Evolutionary conservation across 2,329 filamentous ascomycete genomes (phyloP).

Genomic region (Cryoendolithus antarcticus): DNA sequence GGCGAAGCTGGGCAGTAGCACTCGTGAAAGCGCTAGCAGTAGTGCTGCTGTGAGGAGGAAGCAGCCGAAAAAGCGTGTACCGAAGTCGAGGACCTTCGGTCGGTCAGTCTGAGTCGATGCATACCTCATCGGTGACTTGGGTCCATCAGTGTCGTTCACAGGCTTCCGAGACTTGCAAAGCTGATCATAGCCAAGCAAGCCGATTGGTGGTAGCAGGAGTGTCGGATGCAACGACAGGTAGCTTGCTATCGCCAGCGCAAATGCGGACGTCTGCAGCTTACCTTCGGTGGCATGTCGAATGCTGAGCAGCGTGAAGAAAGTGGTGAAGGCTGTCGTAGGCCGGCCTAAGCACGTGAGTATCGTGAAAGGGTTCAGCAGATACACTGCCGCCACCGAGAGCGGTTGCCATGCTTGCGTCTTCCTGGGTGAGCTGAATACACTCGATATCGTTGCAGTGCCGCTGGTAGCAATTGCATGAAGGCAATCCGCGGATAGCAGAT

Average conservation of each 20-base stretch:
- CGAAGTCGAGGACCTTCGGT: constrained; percentile 13
- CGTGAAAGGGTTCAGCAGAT: constrained; percentile 89
- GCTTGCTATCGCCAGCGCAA: constrained; percentile 73
- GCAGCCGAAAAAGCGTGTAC: constrained; percentile 40
- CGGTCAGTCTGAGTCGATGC: not conserved
- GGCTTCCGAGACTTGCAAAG: constrained; percentile 6
- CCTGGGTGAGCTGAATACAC: constrained; percentile 65
- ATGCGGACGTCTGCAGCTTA: constrained; percentile 58
- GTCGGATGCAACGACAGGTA: constrained; percentile 89
- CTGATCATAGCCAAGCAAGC: constrained; percentile 65
- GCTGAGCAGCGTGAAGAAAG: constrained; percentile 73
- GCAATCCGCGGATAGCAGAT: constrained; percentile 70
- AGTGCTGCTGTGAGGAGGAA: constrained; percentile 45
- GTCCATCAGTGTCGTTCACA: not conserved
- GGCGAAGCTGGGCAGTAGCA: constrained; percentile 71
- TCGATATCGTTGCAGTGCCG: constrained; percentile 62
- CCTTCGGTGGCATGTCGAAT: constrained; percentile 69
- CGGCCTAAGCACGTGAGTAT: constrained; percentile 82
- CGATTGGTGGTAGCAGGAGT: constrained; percentile 70
- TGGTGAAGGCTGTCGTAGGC: constrained; percentile 79
- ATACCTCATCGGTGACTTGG: not conserved
- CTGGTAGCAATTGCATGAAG: constrained; percentile 70
- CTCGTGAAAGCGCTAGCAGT: constrained; percentile 59
- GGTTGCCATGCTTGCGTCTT: constrained; percentile 63
- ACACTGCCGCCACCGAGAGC: constrained; percentile 65